phyloP scores from a whole-genome alignment of 2,329 filamentous ascomycete genomes.

The Beauveria australis region DNA sequence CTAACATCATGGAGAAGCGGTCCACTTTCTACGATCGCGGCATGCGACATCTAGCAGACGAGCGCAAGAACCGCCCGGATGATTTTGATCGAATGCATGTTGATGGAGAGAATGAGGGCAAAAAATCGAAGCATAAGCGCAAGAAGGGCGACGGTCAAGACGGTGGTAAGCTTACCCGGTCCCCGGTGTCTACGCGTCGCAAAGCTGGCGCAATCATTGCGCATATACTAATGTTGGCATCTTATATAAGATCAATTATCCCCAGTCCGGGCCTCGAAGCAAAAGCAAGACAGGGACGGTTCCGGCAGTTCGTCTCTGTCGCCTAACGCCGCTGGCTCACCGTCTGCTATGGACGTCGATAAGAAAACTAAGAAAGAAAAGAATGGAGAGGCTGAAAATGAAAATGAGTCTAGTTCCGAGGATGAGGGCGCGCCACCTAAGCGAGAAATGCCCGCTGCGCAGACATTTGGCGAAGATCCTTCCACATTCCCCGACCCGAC shows the following conservation, averaged over 20 bases:
- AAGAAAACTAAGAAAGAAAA: slow-evolving; percentile 35
- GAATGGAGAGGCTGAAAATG: slow-evolving; percentile 32
- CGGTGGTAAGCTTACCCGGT: neutral
- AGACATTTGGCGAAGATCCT: slow-evolving; percentile 88
- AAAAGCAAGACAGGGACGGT: slow-evolving; percentile 44
- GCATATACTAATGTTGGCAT: neutral
- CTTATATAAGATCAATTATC: slow-evolving; percentile 41
- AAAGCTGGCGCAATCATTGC: neutral
- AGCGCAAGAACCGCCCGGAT: slow-evolving; percentile 54
- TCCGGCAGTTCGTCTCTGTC: slow-evolving; percentile 54
- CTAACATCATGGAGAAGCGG: slow-evolving; percentile 59
- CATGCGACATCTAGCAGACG: slow-evolving; percentile 61
- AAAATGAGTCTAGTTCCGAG: slow-evolving; percentile 45
- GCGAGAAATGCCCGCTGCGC: slow-evolving; percentile 63
- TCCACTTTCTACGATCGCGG: slow-evolving; percentile 62
- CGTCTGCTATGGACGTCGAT: slow-evolving; percentile 51
- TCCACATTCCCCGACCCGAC: slow-evolving; percentile 88
- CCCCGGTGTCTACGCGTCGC: neutral
- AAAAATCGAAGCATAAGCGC: slow-evolving; percentile 66
- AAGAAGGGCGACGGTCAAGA: slow-evolving; percentile 49
- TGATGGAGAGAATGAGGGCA: slow-evolving; percentile 41
- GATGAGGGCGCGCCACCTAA: slow-evolving; percentile 54
- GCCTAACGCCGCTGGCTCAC: slow-evolving; percentile 42
- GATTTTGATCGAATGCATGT: slow-evolving; percentile 42
- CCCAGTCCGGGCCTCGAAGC: slow-evolving; percentile 44